Base-by-base conservation (phyloP, 2,329 filamentous ascomycete species). In the Dactylellina parvicollis region DNA sequence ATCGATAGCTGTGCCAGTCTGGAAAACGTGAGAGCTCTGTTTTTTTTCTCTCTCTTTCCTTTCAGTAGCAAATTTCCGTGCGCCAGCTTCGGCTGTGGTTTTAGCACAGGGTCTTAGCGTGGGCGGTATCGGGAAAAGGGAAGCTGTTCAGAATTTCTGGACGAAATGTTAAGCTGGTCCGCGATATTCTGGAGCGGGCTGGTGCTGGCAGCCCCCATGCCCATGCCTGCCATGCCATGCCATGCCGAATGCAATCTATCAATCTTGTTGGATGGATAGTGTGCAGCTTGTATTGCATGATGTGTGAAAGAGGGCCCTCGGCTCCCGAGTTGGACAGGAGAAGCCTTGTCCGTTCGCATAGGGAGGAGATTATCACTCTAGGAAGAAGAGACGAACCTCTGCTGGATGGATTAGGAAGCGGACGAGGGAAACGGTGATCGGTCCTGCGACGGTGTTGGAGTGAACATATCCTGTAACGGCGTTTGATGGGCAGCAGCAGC, bases 61-160 rank as follows among this genome's bases (percentile, higher is more conserved):
- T 20, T 24, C 16, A 7, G n/a, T 28, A 20, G 32, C 40, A 56
- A 40, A 67, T 70, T 70, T 70, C 47, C 40, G 56, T 46, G 65
- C 65, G 65, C 66, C 66, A 49, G 42, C 36, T 46, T 71, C 66
- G 65, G 65, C 65, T 70, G 65, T 52, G 30, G 4, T 38, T 55
- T 26, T 52, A 20, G 24, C 8, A 47, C 44, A 50, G 42, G 44
- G 28, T 26, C 24, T 22, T 36, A 62, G 44, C 34, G 55, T 47
- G 38, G 54, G 55, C 42, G 55, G 40, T 36, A 60, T 60, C 55
- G 56, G 42, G 44, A 61, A 50, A 49, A 46, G 42, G 34, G 28
- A 28, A 50, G 42, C 20, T 34, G 3, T 20, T 3, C 22, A 1
- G 32, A 32, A 32, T 32, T 5, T 32, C 12, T 12, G 36, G 7